Evolutionary conservation across 2,329 filamentous ascomycete species (phyloP).

Genomic region (Penicillium sp.): DNA sequence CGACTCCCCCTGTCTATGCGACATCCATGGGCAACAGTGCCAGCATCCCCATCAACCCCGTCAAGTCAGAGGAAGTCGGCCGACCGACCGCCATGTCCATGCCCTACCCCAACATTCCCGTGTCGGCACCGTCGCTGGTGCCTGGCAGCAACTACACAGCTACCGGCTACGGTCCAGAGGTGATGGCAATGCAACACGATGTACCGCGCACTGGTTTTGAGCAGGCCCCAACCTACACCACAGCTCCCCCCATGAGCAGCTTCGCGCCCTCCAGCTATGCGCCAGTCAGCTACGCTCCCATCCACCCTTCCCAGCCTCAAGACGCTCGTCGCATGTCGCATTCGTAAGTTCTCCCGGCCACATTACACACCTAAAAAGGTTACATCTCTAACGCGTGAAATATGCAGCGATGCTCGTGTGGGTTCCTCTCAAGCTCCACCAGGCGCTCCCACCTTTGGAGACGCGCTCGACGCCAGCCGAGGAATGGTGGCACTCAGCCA

Average conservation of each 20-base stretch:
- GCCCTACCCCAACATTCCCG: slow-evolving; percentile 70
- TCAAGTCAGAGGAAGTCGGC: slow-evolving; percentile 57
- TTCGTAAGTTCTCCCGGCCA: slow-evolving; percentile 63
- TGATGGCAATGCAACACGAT: slow-evolving; percentile 74
- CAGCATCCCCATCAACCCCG: slow-evolving; percentile 56
- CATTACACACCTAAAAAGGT: background rate
- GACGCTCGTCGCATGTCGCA: slow-evolving; percentile 73
- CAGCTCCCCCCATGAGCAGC: slow-evolving; percentile 69
- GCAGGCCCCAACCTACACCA: slow-evolving; percentile 66
- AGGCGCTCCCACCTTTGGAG: slow-evolving; percentile 69
- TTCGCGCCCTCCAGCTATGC: slow-evolving; percentile 72
- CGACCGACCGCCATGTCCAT: slow-evolving; percentile 65
- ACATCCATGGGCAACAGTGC: slow-evolving; percentile 62
- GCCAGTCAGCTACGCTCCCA: slow-evolving; percentile 70
- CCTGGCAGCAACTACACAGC: slow-evolving; percentile 66
- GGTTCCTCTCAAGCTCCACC: slow-evolving; percentile 50
- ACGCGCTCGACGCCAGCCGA: slow-evolving; percentile 87
- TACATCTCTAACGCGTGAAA: slow-evolving; percentile 16
- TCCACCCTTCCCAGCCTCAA: slow-evolving; percentile 54
- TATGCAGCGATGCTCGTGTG: slow-evolving; percentile 35
- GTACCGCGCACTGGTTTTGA: slow-evolving; percentile 73
- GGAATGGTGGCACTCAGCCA: slow-evolving; percentile 96
- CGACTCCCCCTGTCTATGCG: slow-evolving; percentile 61
- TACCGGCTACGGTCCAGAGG: slow-evolving; percentile 61
- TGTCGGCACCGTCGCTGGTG: slow-evolving; percentile 71